Evolutionary conservation across 169 alveolate genomes (phyloP).

Genomic region (Plasmodium knowlesi): DNA sequence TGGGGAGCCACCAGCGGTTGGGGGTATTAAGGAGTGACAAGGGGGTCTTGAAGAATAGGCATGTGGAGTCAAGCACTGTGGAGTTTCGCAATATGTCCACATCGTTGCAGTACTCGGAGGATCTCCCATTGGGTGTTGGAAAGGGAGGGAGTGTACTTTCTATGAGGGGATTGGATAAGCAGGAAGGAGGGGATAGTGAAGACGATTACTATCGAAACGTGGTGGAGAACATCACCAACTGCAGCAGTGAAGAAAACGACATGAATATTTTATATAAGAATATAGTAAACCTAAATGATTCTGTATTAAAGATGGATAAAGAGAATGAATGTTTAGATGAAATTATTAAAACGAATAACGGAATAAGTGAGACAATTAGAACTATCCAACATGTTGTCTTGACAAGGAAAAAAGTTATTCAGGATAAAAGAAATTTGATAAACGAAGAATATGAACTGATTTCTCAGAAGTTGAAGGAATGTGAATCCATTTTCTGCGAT

Average conservation of each 20-base stretch:
- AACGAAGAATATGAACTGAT: slow-evolving; percentile 65
- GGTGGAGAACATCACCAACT: slow-evolving; percentile 34
- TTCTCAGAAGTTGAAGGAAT: slow-evolving; percentile 54
- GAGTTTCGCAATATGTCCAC: background rate
- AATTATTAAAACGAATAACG: slow-evolving; percentile 4
- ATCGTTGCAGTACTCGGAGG: background rate
- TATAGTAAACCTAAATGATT: slow-evolving; percentile 34
- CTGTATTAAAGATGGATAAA: background rate
- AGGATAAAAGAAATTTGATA: slow-evolving; percentile 44
- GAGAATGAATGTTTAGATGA: slow-evolving; percentile 37
- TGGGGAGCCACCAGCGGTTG: background rate
- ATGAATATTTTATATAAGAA: slow-evolving; percentile 11
- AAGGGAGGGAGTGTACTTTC: background rate
- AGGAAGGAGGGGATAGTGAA: slow-evolving; percentile 7
- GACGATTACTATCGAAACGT: slow-evolving; percentile 16
- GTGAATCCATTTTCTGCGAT: slow-evolving; percentile 67
- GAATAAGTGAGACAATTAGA: slow-evolving; percentile 26
- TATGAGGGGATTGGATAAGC: slow-evolving; percentile 5
- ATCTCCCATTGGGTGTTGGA: background rate
- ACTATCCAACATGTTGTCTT: slow-evolving; percentile 24
- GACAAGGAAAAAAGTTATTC: slow-evolving; percentile 48
- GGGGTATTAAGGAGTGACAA: background rate
- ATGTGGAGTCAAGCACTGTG: background rate
- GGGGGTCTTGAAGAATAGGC: background rate
- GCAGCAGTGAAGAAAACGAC: slow-evolving; percentile 32